Conservation (phyloP, 441 rosid genomes). For the Viola pubescens region DNA sequence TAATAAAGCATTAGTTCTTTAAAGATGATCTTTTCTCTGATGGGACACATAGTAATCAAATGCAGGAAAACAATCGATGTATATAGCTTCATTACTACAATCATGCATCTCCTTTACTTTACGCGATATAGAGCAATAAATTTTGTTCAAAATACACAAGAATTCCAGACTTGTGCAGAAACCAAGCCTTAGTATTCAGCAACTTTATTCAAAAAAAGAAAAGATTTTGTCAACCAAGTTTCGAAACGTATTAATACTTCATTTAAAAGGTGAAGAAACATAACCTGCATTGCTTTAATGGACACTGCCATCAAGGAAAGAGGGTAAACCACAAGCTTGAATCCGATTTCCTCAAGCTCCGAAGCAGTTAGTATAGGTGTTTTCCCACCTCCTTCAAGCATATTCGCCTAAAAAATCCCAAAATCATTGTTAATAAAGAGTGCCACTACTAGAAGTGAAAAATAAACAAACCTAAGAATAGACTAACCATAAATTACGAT, state of each 20-base stretch:
- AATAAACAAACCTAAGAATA: background rate
- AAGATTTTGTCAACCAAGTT: too few relatives aligned
- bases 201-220: too few relatives aligned
- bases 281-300: conserved; percentile 87
- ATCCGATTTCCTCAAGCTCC: conserved; percentile 80
- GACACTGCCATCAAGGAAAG: conserved; percentile 83
- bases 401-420: conserved; percentile 46
- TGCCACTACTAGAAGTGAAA: background rate
- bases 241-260: background rate
- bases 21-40: too few relatives aligned
- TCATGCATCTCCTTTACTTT: too few relatives aligned
- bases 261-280: background rate
- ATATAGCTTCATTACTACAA: too few relatives aligned
- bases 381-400: conserved; percentile 95
- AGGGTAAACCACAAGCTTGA: conserved; percentile 75
- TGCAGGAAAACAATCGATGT: too few relatives aligned
- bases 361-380: conserved; percentile 62
- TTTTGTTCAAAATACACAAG: too few relatives aligned
- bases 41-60: too few relatives aligned
- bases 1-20: too few relatives aligned
- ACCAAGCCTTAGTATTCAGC: background rate
- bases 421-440: background rate
- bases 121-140: too few relatives aligned
- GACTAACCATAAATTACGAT: background rate
- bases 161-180: too few relatives aligned